These are phyloP conservation scores for Ramaria sp. DNA, from an alignment of 768 basidiomycete species.

Conservation along the genomic window DNA sequence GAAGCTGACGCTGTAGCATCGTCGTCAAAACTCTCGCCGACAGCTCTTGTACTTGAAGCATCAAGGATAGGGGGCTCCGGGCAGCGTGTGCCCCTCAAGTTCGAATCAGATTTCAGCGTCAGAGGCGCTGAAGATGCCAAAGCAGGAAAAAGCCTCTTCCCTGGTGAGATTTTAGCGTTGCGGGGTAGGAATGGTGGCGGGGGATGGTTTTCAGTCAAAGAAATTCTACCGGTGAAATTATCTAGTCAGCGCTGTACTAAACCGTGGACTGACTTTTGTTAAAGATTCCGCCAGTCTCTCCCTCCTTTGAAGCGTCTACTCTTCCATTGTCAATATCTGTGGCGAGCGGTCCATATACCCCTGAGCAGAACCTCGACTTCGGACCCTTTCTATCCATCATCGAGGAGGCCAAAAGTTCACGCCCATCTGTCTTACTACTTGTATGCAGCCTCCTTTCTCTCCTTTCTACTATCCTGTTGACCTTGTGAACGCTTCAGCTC, in stretches of 20 bases:
- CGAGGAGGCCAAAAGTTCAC: conserved; percentile 43
- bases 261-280: neutral
- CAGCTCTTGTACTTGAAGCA: conserved; percentile 68
- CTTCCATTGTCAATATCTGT: conserved; percentile 53
- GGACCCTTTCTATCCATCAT: conserved; percentile 58
- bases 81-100: conserved; percentile 56
- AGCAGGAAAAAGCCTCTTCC: conserved; percentile 67
- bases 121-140: conserved; percentile 51
- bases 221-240: conserved; percentile 63
- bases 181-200: conserved; percentile 89
- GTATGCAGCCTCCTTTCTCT: conserved; percentile 29
- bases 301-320: conserved; percentile 25
- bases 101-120: conserved; percentile 55
- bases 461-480: neutral
- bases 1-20: conserved; percentile 29
- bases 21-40: conserved; percentile 61
- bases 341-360: conserved; percentile 81
- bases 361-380: conserved; percentile 66
- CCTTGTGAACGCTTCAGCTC: conserved; percentile 34
- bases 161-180: conserved; percentile 77
- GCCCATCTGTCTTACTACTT: conserved; percentile 70
- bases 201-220: conserved; percentile 73
- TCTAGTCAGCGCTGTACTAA: neutral
- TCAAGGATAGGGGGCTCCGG: conserved; percentile 70
- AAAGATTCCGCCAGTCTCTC: conserved; percentile 54